Evolutionary conservation across 2,329 filamentous ascomycete species (phyloP), one percentile per base, ranked within the genome.

Genomic region (Fusarium chuoi): DNA sequence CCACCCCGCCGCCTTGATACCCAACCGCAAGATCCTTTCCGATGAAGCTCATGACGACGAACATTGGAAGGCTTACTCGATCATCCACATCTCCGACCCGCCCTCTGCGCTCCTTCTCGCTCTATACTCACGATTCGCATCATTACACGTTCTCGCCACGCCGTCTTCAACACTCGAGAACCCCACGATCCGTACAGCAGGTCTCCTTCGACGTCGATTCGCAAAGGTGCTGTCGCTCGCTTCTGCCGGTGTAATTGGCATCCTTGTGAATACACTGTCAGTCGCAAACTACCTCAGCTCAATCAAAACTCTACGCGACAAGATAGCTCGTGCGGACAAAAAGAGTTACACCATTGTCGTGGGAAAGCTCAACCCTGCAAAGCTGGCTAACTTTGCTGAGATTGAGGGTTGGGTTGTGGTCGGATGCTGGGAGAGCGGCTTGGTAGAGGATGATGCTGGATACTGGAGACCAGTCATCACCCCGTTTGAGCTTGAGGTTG

Each of bases 301-400:
- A 0, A 90, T 98, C 45, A 88, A 92, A 20, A 88, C 92, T 62
- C 88, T 98, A 38, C 91, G 93, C 68, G 82, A 85, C 13, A 89
- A 91, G 70, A 97, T 99, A 75, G 88, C 90, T 0, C 88, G 87
- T 1, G 93, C 94, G 0, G 95, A 95, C 17, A 98, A 98, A 85
- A 99, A 98, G 85, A 93, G 90, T 81, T 99, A 99, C 82, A 94
- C 96, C 4, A 94, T 99, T 54, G 96, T 99, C 5, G 96, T 99
- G 0, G 96, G 96, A 67, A 98, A 98, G 82, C 87, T 99, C 33
- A 99, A 98, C 79, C 92, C 95, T 0, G 96, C 95, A 42, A 99
- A 99, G 82, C 88, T 99, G 28, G 96, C 96, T 55, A 99, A 99
- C 82, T 99, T 99, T 83, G 90, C 93, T 65, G 96, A 99, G 82